A percentile compares a stretch with the other conserved stretches of the same genome.
Evolutionary conservation across 2,329 filamentous ascomycete genomes (phyloP).

Genomic region (Botryosphaeria dothidea): DNA sequence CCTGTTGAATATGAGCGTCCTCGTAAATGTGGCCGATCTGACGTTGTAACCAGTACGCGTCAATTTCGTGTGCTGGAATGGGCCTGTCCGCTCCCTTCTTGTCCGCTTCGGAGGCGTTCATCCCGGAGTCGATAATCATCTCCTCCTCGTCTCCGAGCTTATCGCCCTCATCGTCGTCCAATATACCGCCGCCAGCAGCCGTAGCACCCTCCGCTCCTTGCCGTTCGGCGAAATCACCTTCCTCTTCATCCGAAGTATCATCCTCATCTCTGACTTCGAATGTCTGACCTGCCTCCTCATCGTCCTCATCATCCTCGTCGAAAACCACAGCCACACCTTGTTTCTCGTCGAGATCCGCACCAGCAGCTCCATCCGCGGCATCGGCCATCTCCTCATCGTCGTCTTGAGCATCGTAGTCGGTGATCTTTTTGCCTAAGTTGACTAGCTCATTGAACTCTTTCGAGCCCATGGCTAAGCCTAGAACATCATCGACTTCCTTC

Average conservation of each 20-base stretch:
- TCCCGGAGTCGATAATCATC: conserved; percentile 77
- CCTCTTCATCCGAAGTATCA: conserved; percentile 72
- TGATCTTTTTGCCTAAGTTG: conserved; percentile 97
- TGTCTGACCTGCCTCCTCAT: conserved; percentile 74
- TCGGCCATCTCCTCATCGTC: conserved; percentile 87
- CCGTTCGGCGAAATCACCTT: conserved; percentile 61
- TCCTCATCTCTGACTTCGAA: conserved; percentile 85
- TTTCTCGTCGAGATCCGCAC: conserved; percentile 81
- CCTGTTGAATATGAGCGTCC: conserved; percentile 89
- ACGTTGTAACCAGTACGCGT: conserved; percentile 95
- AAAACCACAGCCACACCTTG: conserved; percentile 98
- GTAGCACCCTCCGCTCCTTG: conserved; percentile 53
- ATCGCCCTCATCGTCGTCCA: conserved; percentile 28
- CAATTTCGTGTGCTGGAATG: conserved; percentile 84
- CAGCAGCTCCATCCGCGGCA: conserved; percentile 58
- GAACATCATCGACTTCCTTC: conserved; percentile 90
- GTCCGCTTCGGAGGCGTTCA: conserved; percentile 43
- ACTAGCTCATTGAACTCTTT: conserved; percentile 97
- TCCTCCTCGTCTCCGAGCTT: conserved; percentile 65
- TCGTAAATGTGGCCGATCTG: conserved; percentile 86
- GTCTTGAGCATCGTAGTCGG: conserved; percentile 95
- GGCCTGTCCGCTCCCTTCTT: conserved; percentile 54
- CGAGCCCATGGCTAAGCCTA: conserved; percentile 77
- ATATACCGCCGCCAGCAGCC: conserved; percentile 42
- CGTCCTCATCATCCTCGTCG: conserved; percentile 80